phyloP scores from a whole-genome alignment of 202 grass and related monocot genomes.

The Saccharum hybrid region DNA sequence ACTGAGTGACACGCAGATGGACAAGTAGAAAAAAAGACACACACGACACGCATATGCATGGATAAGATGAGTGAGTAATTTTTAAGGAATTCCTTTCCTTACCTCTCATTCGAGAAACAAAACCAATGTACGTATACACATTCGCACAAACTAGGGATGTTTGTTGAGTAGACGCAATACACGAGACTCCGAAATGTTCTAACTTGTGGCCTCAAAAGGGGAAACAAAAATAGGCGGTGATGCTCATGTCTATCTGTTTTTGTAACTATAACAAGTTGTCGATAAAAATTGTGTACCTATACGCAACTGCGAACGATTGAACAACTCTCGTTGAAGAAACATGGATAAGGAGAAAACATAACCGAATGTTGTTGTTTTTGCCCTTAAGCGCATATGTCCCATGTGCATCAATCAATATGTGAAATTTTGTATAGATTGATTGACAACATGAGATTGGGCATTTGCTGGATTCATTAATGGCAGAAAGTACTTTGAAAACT shows the following conservation, averaged over 20 bases:
- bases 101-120: background rate
- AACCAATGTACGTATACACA: too few species aligned
- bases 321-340: fast-evolving
- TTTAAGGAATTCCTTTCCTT: background rate
- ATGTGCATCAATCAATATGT: background rate
- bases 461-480: background rate
- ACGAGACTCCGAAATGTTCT: background rate
- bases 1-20: background rate
- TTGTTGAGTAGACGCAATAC: background rate
- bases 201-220: background rate
- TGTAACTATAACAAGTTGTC: background rate
- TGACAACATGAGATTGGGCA: background rate
- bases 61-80: background rate
- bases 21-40: background rate
- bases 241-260: background rate
- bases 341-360: background rate
- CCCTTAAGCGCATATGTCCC: background rate
- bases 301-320: background rate
- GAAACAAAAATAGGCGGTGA: too few species aligned
- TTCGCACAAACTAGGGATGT: background rate
- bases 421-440: background rate
- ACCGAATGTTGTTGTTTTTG: background rate
- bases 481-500: background rate
- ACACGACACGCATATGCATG: background rate
- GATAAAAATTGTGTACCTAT: background rate